Percentiles rank a stretch among this genome's conserved stretches.
Conservation (phyloP, 2,329 filamentous ascomycete genomes). For the Myriosclerotinia duriaeana region DNA sequence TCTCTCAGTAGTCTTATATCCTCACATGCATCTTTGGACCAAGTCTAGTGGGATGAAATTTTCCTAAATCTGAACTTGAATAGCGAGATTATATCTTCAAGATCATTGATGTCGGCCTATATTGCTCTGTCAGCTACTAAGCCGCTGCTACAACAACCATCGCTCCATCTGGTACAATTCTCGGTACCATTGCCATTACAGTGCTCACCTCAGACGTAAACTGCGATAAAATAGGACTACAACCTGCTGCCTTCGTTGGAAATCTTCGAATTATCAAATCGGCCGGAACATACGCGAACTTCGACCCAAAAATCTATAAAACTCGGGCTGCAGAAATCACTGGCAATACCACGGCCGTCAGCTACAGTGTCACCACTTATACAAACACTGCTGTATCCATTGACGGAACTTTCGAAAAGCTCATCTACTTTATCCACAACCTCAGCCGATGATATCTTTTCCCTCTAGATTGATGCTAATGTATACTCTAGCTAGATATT, state of each 20-base stretch:
- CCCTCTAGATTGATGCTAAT: background rate
- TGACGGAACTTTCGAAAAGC: background rate
- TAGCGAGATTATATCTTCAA: background rate
- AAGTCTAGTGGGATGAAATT: background rate
- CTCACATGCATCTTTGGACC: background rate
- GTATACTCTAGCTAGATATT: background rate
- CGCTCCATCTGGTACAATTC: background rate
- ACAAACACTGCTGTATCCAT: background rate
- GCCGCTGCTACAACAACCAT: background rate
- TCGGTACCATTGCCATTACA: background rate
- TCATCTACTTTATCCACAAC: background rate
- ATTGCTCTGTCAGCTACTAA: background rate
- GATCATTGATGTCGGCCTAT: background rate
- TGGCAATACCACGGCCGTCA: background rate
- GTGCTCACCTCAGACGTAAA: background rate
- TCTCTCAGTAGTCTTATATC: background rate
- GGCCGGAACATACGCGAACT: background rate
- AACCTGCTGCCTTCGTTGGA: background rate
- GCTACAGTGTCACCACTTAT: background rate
- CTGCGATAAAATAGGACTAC: background rate
- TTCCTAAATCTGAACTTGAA: background rate
- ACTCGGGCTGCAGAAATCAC: background rate
- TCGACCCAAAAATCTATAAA: background rate
- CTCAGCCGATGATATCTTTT: background rate
- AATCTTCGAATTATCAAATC: background rate